A percentile compares a stretch with the other conserved stretches of the same genome.
These are phyloP conservation scores for Boletus subparvulus DNA, from an alignment of 768 basidiomycete genomes.

Conservation along the genomic window DNA sequence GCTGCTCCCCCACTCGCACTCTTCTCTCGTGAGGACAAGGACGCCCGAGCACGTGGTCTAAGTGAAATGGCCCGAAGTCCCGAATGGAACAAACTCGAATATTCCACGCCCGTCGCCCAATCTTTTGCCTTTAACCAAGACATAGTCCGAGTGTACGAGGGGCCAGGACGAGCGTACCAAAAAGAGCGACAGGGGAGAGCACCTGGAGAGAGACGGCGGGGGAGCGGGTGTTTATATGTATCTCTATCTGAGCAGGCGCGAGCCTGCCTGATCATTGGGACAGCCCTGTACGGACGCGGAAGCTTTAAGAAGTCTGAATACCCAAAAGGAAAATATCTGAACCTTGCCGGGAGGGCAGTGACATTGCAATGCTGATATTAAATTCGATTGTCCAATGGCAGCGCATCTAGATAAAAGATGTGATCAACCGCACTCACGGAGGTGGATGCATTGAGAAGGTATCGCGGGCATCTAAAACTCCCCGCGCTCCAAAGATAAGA, in stretches of 20 bases:
- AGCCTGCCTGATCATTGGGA: neutral
- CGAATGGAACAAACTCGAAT: conserved; percentile 37
- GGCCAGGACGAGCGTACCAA: neutral
- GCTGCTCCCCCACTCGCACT: neutral
- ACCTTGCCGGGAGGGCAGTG: conserved; percentile 9
- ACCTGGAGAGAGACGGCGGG: neutral
- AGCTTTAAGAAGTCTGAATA: conserved; percentile 4
- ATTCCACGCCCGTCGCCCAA: conserved; percentile 31
- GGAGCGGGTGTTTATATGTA: conserved; percentile 26
- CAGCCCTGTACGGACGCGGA: neutral
- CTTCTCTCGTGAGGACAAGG: conserved; percentile 1
- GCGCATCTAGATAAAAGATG: conserved; percentile 13
- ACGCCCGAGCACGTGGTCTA: conserved; percentile 5
- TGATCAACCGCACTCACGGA: neutral
- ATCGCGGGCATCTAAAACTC: neutral
- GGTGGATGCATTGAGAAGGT: neutral
- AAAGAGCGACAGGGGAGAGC: neutral
- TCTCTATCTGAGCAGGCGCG: conserved; percentile 19
- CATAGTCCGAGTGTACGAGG: conserved; percentile 10
- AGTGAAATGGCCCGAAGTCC: conserved; percentile 33
- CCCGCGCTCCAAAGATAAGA: neutral
- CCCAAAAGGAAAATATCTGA: conserved; percentile 11
- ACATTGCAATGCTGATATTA: conserved; percentile 5
- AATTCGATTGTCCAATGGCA: neutral
- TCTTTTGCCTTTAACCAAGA: conserved; percentile 33